These are phyloP conservation scores for Angomonas deanei DNA, from an alignment of 208 protist genomes.

Conservation along the genomic window DNA sequence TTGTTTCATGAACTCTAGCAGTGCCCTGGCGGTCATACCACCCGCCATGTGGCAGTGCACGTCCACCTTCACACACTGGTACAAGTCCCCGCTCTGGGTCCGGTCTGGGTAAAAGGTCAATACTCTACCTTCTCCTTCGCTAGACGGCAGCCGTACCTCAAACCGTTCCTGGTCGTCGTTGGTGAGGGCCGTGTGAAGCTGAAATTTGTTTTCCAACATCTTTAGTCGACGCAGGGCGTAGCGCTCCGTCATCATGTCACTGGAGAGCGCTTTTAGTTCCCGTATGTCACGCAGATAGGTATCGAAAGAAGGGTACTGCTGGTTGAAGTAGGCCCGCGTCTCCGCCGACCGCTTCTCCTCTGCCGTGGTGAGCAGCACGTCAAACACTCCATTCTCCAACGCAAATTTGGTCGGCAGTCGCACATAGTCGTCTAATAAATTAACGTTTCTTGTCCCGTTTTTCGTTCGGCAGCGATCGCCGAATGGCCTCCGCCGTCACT, in stretches of 20 bases:
- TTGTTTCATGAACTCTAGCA: conserved; percentile 64
- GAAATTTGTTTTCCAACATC: conserved; percentile 86
- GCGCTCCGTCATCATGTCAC: conserved; percentile 47
- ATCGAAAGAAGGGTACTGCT: background rate
- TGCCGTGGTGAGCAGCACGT: conserved; percentile 16
- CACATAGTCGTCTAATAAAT: background rate
- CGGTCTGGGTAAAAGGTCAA: background rate
- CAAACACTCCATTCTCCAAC: conserved; percentile 21
- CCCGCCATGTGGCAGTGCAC: conserved; percentile 80
- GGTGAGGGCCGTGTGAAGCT: conserved; percentile 65
- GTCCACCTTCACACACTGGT: conserved; percentile 83
- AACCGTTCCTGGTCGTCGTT: conserved; percentile 68
- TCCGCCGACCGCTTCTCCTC: background rate
- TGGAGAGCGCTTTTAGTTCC: conserved; percentile 31
- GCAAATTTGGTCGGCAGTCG: conserved; percentile 6
- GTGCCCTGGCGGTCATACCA: conserved; percentile 66
- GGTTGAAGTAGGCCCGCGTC: background rate
- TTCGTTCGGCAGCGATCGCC: too few species aligned
- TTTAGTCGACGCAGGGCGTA: conserved; percentile 58
- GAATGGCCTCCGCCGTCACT: too few species aligned
- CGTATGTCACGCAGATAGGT: conserved; percentile 57
- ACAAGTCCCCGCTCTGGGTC: conserved; percentile 40
- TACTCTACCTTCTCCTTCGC: background rate
- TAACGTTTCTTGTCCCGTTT: background rate
- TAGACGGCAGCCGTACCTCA: background rate